These are phyloP conservation scores for Violaceomyces palustris DNA, from an alignment of 1,284 basidiomycete genomes.

Conservation along the genomic window DNA sequence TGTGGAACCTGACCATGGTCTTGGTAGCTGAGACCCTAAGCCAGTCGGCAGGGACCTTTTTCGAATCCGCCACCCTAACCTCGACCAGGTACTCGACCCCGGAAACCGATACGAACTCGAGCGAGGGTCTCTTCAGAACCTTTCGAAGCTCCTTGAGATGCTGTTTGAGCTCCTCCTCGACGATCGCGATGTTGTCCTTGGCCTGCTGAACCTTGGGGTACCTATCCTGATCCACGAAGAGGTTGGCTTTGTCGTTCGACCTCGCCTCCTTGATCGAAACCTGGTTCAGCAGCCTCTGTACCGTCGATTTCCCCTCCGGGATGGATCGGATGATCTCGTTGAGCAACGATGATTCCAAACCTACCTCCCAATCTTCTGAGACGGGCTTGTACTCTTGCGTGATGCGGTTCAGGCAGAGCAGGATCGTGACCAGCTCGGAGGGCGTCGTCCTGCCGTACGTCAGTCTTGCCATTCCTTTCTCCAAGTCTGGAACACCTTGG, in stretches of 20 bases:
- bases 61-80: slow-evolving; percentile 67
- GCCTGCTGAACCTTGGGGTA: slow-evolving; percentile 65
- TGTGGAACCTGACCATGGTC: slow-evolving; percentile 70
- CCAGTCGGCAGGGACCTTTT: slow-evolving; percentile 75
- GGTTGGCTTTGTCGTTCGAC: slow-evolving; percentile 65
- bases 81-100: slow-evolving; percentile 52
- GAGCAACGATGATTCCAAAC: slow-evolving; percentile 60
- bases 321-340: slow-evolving; percentile 68
- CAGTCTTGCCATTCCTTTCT: slow-evolving; percentile 78
- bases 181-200: slow-evolving; percentile 59
- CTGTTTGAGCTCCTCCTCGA: slow-evolving; percentile 69
- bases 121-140: slow-evolving; percentile 66
- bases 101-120: slow-evolving; percentile 68
- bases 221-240: slow-evolving; percentile 70
- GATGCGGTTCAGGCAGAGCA: slow-evolving; percentile 71
- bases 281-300: slow-evolving; percentile 57
- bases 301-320: slow-evolving; percentile 62
- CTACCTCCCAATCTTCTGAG: slow-evolving; percentile 4
- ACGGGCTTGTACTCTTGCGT: slow-evolving; percentile 64
- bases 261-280: slow-evolving; percentile 66
- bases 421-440: slow-evolving; percentile 71
- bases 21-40: slow-evolving; percentile 72
- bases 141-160: slow-evolving; percentile 70
- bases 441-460: slow-evolving; percentile 81
- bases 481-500: slow-evolving; percentile 70